Percentiles rank a stretch among this genome's conserved stretches.
Evolutionary conservation across 345 rosid species (phyloP).

Genomic region (Turritis glabra): DNA sequence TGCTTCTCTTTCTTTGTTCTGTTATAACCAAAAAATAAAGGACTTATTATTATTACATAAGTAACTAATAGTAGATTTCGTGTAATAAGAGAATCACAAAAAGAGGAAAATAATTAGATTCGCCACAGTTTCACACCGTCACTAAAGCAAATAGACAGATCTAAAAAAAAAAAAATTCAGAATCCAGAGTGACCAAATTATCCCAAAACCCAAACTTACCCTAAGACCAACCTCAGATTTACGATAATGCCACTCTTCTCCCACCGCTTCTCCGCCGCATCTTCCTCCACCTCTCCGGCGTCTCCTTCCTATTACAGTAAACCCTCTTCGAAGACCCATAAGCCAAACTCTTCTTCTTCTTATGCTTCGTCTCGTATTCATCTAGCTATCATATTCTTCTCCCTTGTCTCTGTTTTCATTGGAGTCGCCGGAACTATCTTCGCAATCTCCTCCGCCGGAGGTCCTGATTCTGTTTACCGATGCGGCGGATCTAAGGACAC

Average conservation of each 20-base stretch:
- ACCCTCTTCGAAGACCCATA: conserved; percentile 49
- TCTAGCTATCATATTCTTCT: conserved; percentile 50
- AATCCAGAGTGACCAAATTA: neutral
- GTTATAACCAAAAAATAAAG: neutral
- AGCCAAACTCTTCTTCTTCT: conserved; percentile 28
- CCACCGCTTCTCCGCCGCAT: conserved; percentile 49
- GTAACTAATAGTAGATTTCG: conserved; percentile 7
- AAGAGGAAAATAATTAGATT: conserved; percentile 38
- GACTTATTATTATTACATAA: neutral
- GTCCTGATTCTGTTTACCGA: conserved; percentile 49
- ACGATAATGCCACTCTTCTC: conserved; percentile 53
- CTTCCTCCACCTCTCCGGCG: conserved; percentile 32
- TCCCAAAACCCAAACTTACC: conserved; percentile 24
- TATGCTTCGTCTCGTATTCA: conserved; percentile 37
- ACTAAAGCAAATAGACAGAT: conserved; percentile 31
- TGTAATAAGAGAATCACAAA: conserved; percentile 20
- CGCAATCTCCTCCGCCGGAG: conserved; percentile 49
- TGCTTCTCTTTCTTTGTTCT: neutral
- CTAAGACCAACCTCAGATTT: conserved; percentile 12
- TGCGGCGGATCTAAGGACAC: conserved; percentile 67
- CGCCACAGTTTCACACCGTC: conserved; percentile 34
- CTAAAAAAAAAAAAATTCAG: conserved; percentile 12
- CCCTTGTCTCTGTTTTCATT: conserved; percentile 51
- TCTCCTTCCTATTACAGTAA: conserved; percentile 49
- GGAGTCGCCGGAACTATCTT: conserved; percentile 66